Evolutionary conservation across 208 protist genomes (phyloP).

Genomic region (Angomonas ambiguus): DNA sequence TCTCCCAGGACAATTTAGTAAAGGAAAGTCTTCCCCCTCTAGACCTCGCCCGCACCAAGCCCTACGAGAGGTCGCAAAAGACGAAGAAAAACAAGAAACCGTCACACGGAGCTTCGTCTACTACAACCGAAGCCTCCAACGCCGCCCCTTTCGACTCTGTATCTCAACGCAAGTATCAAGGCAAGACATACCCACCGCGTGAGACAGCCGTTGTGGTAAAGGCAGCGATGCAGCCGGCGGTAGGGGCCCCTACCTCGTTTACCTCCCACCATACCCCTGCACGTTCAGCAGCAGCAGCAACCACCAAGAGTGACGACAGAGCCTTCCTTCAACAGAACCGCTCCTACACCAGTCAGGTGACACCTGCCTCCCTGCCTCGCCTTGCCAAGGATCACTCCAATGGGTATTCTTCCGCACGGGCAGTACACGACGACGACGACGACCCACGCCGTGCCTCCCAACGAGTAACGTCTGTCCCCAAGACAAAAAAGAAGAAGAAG

Average conservation of each 20-base stretch:
- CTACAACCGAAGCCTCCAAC: not conserved
- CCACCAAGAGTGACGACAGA: not conserved
- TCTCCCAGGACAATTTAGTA: not conserved
- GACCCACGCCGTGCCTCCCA: not conserved
- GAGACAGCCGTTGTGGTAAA: not conserved
- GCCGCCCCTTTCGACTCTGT: not conserved
- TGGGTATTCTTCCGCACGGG: not conserved
- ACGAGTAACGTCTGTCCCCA: not conserved
- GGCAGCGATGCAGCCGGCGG: not conserved
- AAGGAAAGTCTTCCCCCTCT: not conserved
- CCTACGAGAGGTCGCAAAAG: not conserved
- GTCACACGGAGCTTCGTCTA: not conserved
- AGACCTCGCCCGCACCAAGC: not conserved
- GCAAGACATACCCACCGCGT: not conserved
- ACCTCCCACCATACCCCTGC: not conserved
- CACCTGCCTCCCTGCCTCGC: not conserved
- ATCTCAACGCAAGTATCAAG: not conserved
- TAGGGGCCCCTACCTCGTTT: not conserved
- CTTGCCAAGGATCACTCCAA: not conserved
- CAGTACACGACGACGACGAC: too few relatives aligned
- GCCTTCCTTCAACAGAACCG: not conserved
- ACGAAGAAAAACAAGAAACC: not conserved
- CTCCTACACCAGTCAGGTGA: not conserved
- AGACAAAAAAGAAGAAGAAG: too few relatives aligned
- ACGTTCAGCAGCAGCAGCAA: too few relatives aligned